Percentiles rank a stretch among this genome's conserved stretches.
phyloP scores from a whole-genome alignment of 805 yeast genomes.

The Candida succiphila region DNA sequence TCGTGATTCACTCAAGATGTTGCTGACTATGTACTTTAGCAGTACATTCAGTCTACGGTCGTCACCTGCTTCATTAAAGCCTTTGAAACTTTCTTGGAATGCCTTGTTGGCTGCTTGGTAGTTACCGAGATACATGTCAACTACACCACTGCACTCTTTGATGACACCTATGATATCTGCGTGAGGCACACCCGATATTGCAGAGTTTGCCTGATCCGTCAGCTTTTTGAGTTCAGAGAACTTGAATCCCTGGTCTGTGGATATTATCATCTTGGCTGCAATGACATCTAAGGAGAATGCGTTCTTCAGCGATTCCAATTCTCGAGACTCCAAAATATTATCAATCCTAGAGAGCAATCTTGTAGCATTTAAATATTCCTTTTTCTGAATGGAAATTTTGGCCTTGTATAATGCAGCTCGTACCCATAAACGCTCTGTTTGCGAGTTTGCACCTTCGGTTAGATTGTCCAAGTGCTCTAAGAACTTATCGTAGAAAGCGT shows the following conservation, averaged over 20 bases:
- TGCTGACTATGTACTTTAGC: slow-evolving; percentile 50
- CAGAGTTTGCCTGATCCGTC: slow-evolving; percentile 34
- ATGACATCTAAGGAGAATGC: slow-evolving; percentile 50
- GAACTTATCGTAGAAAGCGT: slow-evolving; percentile 12
- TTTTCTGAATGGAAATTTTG: slow-evolving; percentile 23
- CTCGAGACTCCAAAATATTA: slow-evolving; percentile 21
- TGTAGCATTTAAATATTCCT: slow-evolving; percentile 22
- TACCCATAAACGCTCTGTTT: slow-evolving; percentile 32
- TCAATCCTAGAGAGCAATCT: slow-evolving; percentile 27
- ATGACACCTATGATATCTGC: slow-evolving; percentile 68
- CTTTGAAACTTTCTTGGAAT: slow-evolving; percentile 40
- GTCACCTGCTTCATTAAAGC: slow-evolving; percentile 49
- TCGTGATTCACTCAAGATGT: slow-evolving; percentile 52
- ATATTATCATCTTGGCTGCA: slow-evolving; percentile 54
- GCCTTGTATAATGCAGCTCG: slow-evolving; percentile 37
- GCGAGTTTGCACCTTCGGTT: slow-evolving; percentile 5
- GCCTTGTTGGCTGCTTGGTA: slow-evolving; percentile 42
- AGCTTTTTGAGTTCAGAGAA: slow-evolving; percentile 30
- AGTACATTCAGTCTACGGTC: slow-evolving; percentile 46
- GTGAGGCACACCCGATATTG: slow-evolving; percentile 62
- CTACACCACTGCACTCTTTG: slow-evolving; percentile 65
- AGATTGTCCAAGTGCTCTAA: slow-evolving; percentile 5
- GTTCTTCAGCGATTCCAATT: slow-evolving; percentile 34
- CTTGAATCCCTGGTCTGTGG: slow-evolving; percentile 27
- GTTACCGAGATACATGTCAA: slow-evolving; percentile 49